Evolutionary conservation across 192 early-diverging fungal species (phyloP), one percentile per base, ranked within the genome.

Genomic region (Backusella tuberculispora): DNA sequence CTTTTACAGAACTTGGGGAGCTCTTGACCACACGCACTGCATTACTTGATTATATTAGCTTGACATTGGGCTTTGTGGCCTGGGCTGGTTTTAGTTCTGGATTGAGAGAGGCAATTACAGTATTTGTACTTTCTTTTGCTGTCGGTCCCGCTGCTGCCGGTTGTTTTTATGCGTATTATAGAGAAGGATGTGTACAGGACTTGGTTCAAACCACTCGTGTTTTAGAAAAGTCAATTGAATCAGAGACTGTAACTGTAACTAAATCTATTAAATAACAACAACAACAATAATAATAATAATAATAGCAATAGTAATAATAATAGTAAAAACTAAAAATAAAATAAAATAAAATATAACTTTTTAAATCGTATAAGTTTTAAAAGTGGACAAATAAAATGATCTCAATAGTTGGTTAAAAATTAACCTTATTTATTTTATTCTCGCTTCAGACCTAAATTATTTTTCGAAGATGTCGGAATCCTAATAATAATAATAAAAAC

Each of bases 61-160:
- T 66, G 0, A 9, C 71, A 6, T 6, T 68, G 2, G 24, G 34
- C 3, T 73, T 66, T 37, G 29, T 60, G 29, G 9, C 73, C 15
- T 78, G 76, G 76, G 71, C 48, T 63, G 34, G 17, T 8, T 53
- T 60, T 67, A 44, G 68, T 42, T 37, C 46, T 56, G 71, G 71
- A 6, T 17, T 68, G 3, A 40, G n/a, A 14, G 45, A 17, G 8
- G 45, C 17, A 14, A 17, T 73, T 8, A 15, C 48, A 0, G 70
- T 78, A 3, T 12, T 46, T 19, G 0, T 53, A 0, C 65, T 40
- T 15, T 60, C 21, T 19, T n/a, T 63, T 42, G 34, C 73, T 14
- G 21, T 73, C 19, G 76, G 76, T 6, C 76, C 76, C 45, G 71
- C 64, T 42, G 53, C 64, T 5, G 60, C 69, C 0, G 10, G 66